Evolutionary conservation across 148 eudicot genomes (phyloP).

Genomic region (Linanthus parryae): DNA sequence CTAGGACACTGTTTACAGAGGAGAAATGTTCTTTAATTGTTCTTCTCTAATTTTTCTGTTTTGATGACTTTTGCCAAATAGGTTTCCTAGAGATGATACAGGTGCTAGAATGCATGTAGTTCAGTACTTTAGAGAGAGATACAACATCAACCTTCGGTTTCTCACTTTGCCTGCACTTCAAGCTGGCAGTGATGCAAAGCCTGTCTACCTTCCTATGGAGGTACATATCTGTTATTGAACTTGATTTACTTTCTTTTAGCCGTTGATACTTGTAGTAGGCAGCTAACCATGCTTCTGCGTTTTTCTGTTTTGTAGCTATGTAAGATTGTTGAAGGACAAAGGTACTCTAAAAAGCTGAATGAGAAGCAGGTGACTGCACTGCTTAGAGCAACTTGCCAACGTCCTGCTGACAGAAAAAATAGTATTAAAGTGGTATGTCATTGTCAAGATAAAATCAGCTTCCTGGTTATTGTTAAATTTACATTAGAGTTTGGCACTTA

Average conservation of each 20-base stretch:
- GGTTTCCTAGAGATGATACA: slow-evolving; percentile 36
- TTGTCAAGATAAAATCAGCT: too few relatives aligned
- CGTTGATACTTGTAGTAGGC: not conserved
- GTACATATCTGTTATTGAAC: slow-evolving; percentile 21
- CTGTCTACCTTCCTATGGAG: slow-evolving; percentile 79
- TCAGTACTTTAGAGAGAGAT: slow-evolving; percentile 45
- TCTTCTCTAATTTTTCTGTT: not conserved
- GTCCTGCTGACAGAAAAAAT: slow-evolving; percentile 49
- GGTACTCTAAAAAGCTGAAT: slow-evolving; percentile 54
- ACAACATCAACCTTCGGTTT: slow-evolving; percentile 28
- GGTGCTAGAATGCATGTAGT: slow-evolving; percentile 35
- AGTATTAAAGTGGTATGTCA: slow-evolving; percentile 44
- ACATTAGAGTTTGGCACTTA: too few relatives aligned
- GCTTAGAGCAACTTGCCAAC: slow-evolving; percentile 71
- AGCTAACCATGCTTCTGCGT: not conserved
- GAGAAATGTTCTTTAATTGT: too few relatives aligned
- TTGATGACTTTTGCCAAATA: slow-evolving; percentile 10
- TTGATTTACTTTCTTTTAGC: not conserved
- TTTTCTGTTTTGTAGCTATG: slow-evolving; percentile 32
- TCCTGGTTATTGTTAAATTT: too few relatives aligned
- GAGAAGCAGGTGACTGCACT: slow-evolving; percentile 62
- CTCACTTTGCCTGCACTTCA: slow-evolving; percentile 58
- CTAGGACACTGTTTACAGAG: too few relatives aligned
- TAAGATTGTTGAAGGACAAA: slow-evolving; percentile 48
- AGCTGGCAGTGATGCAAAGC: slow-evolving; percentile 45